A percentile compares a stretch with the other conserved stretches of the same genome.
Conservation (phyloP, 1,284 basidiomycete genomes). For the Trametes sp. region DNA sequence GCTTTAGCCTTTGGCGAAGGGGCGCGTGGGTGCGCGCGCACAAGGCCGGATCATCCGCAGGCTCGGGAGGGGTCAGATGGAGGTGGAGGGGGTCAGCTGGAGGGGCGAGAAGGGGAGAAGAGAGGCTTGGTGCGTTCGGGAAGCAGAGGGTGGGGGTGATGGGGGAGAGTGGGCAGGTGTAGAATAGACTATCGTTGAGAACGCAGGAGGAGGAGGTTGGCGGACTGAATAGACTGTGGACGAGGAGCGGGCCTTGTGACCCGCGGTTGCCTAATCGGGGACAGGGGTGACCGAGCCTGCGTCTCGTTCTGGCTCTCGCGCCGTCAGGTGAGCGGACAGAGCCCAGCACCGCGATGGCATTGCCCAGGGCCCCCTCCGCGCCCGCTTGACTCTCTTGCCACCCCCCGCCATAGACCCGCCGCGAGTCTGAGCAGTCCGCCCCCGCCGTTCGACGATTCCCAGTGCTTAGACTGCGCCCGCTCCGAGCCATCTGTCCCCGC, state of each 20-base stretch:
- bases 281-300: constrained; percentile 34
- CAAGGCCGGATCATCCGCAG: constrained; percentile 26
- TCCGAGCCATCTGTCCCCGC: constrained; percentile 23
- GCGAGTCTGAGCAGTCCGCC: constrained; percentile 22
- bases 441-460: constrained; percentile 9
- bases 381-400: constrained; percentile 16
- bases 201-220: constrained; percentile 22
- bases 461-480: constrained; percentile 19
- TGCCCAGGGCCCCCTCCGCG: constrained; percentile 18
- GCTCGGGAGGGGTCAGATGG: constrained; percentile 21
- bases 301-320: constrained; percentile 28
- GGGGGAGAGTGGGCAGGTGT: constrained; percentile 16
- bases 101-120: constrained; percentile 21
- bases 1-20: constrained; percentile 27
- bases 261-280: constrained; percentile 29
- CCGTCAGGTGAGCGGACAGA: constrained; percentile 33
- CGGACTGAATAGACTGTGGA: constrained; percentile 28
- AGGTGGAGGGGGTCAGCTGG: constrained; percentile 22
- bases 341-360: constrained; percentile 28
- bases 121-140: constrained; percentile 8
- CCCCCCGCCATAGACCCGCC: constrained; percentile 27
- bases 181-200: constrained; percentile 22
- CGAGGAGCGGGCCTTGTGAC: constrained; percentile 34
- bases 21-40: constrained; percentile 25
- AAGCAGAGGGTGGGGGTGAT: constrained; percentile 2